Conservation (phyloP, 768 basidiomycete species). For the Lactarius akahatsu region DNA sequence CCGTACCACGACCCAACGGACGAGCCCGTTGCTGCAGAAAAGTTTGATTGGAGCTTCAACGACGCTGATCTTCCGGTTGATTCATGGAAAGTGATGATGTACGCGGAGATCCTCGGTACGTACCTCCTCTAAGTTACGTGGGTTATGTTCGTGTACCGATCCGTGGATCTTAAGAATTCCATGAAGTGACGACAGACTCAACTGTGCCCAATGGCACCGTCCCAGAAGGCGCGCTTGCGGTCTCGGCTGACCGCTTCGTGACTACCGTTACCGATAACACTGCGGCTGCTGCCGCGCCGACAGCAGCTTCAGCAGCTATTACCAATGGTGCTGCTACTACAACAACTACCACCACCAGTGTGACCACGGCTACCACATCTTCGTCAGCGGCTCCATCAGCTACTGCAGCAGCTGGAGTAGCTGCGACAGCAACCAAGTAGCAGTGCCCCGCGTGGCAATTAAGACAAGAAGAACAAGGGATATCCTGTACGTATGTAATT, state of each 20-base stretch:
- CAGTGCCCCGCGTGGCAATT: neutral
- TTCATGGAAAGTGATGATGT: slow-evolving; percentile 99
- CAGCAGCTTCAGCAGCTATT: neutral
- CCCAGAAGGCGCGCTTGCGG: slow-evolving; percentile 68
- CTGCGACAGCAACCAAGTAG: neutral
- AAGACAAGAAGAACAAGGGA: slow-evolving; percentile 11
- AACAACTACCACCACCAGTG: neutral
- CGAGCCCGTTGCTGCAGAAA: slow-evolving; percentile 89
- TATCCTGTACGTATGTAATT: slow-evolving; percentile 9
- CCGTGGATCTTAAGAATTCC: slow-evolving; percentile 58
- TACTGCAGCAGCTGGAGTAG: neutral
- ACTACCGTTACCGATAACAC: neutral
- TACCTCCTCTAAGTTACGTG: slow-evolving; percentile 12
- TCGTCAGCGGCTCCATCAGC: neutral
- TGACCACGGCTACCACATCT: neutral
- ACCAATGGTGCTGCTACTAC: neutral
- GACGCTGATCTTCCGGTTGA: slow-evolving; percentile 98
- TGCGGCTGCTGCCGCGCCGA: neutral
- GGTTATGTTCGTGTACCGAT: neutral
- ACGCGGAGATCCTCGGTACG: slow-evolving; percentile 93
- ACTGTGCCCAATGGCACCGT: slow-evolving; percentile 38
- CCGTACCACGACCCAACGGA: slow-evolving; percentile 99
- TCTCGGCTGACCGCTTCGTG: slow-evolving; percentile 45
- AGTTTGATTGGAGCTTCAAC: slow-evolving; percentile 99
- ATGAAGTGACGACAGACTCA: slow-evolving; percentile 63